Percentiles rank a stretch among this genome's conserved stretches.
Conservation (phyloP, 345 rosid species). For the Mangifera indica region DNA sequence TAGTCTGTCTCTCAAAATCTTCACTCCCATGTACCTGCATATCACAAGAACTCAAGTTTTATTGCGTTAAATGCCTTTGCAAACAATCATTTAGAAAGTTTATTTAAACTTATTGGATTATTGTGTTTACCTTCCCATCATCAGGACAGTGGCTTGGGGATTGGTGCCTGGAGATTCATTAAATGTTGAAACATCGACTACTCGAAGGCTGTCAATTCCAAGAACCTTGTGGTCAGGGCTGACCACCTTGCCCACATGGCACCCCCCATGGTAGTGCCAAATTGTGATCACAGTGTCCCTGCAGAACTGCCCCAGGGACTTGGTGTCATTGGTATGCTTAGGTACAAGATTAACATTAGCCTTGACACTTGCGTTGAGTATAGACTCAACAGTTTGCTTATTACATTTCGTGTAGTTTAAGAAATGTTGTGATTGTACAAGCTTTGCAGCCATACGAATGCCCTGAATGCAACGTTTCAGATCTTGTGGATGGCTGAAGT, state of each 20-base stretch:
- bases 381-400: constrained; percentile 48
- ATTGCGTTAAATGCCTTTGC: background rate
- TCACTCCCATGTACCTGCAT: constrained; percentile 86
- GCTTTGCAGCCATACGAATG: constrained; percentile 52
- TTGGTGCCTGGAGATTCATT: constrained; percentile 90
- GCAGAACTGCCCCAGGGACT: constrained; percentile 92
- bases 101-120: background rate
- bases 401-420: constrained; percentile 56
- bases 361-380: constrained; percentile 62
- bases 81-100: constrained; percentile 3
- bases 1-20: constrained; percentile 74
- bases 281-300: constrained; percentile 89
- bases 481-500: constrained; percentile 77
- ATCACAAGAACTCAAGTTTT: constrained; percentile 9
- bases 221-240: constrained; percentile 50
- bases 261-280: constrained; percentile 98
- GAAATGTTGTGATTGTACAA: constrained; percentile 63
- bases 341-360: constrained; percentile 87
- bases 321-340: constrained; percentile 70
- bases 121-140: constrained; percentile 87
- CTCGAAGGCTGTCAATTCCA: constrained; percentile 65
- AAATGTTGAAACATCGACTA: constrained; percentile 82
- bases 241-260: constrained; percentile 84
- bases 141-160: constrained; percentile 94
- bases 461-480: constrained; percentile 72